A percentile compares a stretch with the other conserved stretches of the same genome.
Conservation (phyloP, 2,329 filamentous ascomycete species). For the Periconia macrospinosa region DNA sequence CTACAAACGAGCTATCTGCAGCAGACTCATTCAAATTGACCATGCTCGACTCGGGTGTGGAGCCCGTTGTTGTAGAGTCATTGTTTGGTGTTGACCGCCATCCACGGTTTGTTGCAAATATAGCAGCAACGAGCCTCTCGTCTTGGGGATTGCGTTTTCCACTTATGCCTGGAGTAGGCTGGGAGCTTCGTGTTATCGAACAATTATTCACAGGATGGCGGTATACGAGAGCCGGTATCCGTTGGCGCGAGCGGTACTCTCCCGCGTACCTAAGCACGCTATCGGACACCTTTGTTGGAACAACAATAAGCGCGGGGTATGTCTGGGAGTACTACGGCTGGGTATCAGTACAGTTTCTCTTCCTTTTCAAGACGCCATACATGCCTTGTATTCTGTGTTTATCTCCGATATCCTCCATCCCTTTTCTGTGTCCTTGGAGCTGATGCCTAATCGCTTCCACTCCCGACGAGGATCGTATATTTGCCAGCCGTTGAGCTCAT, state of each 20-base stretch:
- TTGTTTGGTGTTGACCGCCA: conserved; percentile 32
- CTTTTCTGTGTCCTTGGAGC: conserved; percentile 72
- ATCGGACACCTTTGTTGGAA: conserved; percentile 91
- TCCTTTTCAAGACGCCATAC: conserved; percentile 1
- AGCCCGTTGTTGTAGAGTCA: conserved; percentile 26
- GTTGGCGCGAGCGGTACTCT: conserved; percentile 81
- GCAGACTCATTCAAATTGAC: conserved; percentile 35
- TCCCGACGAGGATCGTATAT: conserved; percentile 85
- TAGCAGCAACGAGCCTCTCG: conserved; percentile 88
- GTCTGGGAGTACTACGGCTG: conserved; percentile 74
- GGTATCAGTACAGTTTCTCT: conserved; percentile 12
- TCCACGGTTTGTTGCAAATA: conserved; percentile 70
- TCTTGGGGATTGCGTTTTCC: conserved; percentile 93
- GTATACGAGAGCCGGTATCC: conserved; percentile 89
- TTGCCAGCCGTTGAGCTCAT: conserved; percentile 75
- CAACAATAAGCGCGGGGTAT: conserved; percentile 82
- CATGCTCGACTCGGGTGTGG: conserved; percentile 37
- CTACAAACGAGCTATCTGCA: conserved; percentile 39
- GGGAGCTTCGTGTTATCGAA: conserved; percentile 91
- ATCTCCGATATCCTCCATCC: conserved; percentile 90
- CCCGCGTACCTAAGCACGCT: conserved; percentile 93
- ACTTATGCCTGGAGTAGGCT: conserved; percentile 83
- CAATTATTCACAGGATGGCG: conserved; percentile 97
- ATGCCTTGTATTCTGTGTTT: conserved; percentile 78
- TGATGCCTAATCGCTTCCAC: conserved; percentile 85